Percentiles rank a stretch among this genome's conserved stretches.
Conservation (phyloP, 331 rosid genomes). For the Ulmus americana region DNA sequence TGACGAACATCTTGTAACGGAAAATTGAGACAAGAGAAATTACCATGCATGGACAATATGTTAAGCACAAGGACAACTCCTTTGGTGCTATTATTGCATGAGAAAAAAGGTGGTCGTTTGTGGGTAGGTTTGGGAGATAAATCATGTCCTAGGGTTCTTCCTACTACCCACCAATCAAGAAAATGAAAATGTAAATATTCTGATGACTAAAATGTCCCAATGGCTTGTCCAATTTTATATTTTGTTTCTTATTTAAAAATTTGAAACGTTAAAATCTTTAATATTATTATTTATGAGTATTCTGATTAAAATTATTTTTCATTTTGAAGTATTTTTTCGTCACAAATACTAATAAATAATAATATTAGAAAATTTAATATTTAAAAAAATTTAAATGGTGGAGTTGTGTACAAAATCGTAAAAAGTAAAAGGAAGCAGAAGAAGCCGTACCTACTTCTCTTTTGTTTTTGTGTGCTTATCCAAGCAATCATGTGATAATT, state of each 20-base stretch:
- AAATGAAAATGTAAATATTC: not conserved
- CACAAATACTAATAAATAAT: too few species aligned
- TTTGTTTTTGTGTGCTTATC: not conserved
- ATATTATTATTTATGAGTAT: too few species aligned
- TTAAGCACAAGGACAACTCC: not conserved
- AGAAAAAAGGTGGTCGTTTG: not conserved
- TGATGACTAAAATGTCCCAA: not conserved
- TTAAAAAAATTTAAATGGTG: too few species aligned
- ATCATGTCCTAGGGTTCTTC: conserved; percentile 28
- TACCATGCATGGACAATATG: not conserved
- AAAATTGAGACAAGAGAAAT: not conserved
- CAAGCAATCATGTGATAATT: conserved; percentile 19
- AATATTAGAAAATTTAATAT: too few species aligned
- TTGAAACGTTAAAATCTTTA: too few species aligned
- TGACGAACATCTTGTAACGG: not conserved
- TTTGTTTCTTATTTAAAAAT: too few species aligned
- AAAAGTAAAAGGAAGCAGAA: too few species aligned
- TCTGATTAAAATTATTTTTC: too few species aligned
- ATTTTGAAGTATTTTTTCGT: too few species aligned
- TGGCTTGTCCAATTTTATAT: too few species aligned
- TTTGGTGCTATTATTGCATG: not conserved
- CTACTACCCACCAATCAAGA: conserved; percentile 27
- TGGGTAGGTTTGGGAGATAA: conserved; percentile 23
- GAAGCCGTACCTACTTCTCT: too few species aligned
- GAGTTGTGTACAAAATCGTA: too few species aligned